Conservation (phyloP, 768 basidiomycete genomes). For the Sutorius australiensis region DNA sequence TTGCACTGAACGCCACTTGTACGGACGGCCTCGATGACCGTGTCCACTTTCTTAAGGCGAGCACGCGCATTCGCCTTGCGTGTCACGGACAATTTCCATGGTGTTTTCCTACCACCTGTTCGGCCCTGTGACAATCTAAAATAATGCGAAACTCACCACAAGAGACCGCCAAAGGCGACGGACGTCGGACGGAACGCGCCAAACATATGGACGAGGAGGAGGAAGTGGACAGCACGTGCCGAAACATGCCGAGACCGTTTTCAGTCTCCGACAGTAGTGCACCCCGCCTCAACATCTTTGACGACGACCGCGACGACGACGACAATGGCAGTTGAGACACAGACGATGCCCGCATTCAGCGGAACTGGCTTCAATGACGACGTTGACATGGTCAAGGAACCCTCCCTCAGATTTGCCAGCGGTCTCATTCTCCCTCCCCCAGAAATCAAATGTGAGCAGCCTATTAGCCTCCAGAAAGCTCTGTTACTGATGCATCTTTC, state of each 20-base stretch:
- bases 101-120: slow-evolving; percentile 69
- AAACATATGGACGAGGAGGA: slow-evolving; percentile 52
- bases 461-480: neutral
- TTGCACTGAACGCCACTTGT: slow-evolving; percentile 75
- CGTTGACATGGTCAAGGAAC: slow-evolving; percentile 38
- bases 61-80: slow-evolving; percentile 90
- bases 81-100: slow-evolving; percentile 88
- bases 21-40: slow-evolving; percentile 84
- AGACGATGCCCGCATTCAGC: slow-evolving; percentile 38
- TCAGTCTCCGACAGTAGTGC: slow-evolving; percentile 24
- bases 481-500: slow-evolving; percentile 6
- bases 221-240: slow-evolving; percentile 12
- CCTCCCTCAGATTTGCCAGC: slow-evolving; percentile 56
- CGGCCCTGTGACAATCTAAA: neutral
- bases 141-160: slow-evolving; percentile 55
- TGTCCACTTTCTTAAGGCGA: slow-evolving; percentile 88
- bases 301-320: slow-evolving; percentile 23
- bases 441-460: slow-evolving; percentile 78
- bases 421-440: slow-evolving; percentile 95
- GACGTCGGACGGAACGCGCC: slow-evolving; percentile 77
- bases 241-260: slow-evolving; percentile 22
- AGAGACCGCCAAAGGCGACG: slow-evolving; percentile 68
- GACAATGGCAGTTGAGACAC: slow-evolving; percentile 46
- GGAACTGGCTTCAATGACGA: slow-evolving; percentile 41
- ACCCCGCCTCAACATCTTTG: slow-evolving; percentile 11